Conservation (phyloP, 257 asterid genomes). For the Striga asiatica region DNA sequence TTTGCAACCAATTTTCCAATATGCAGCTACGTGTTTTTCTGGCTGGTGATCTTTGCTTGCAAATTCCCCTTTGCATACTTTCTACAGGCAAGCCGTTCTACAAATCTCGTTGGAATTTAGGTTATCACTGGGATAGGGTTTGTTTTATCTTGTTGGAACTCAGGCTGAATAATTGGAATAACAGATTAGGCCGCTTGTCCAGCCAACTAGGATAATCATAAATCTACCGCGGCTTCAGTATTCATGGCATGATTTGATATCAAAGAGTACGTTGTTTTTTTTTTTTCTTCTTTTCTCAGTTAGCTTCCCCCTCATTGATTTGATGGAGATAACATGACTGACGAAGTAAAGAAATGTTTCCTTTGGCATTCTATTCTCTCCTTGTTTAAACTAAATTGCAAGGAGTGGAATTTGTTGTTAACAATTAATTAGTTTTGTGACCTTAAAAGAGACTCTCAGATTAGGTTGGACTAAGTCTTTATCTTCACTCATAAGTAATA, state of each 20-base stretch:
- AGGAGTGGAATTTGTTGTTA: neutral
- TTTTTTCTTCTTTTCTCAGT: neutral
- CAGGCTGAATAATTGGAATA: constrained; percentile 10
- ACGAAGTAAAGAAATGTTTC: neutral
- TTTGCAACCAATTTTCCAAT: constrained; percentile 5
- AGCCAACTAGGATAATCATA: constrained; percentile 54
- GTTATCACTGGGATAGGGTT: constrained; percentile 1
- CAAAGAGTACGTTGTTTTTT: constrained; percentile 43
- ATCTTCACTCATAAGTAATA: neutral
- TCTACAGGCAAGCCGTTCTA: constrained; percentile 67
- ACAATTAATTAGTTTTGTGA: neutral
- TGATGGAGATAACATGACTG: constrained; percentile 10
- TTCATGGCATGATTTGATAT: constrained; percentile 89
- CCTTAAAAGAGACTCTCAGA: neutral
- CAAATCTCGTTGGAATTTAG: constrained; percentile 10
- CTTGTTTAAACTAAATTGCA: neutral
- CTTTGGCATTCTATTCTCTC: neutral
- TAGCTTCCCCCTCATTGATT: constrained; percentile 9
- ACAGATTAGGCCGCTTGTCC: constrained; percentile 84
- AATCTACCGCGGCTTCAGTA: constrained; percentile 39
- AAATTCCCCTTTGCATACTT: constrained; percentile 91
- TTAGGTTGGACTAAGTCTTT: neutral
- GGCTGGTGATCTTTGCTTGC: constrained; percentile 90
- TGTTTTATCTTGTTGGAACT: constrained; percentile 9
- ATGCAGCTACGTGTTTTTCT: constrained; percentile 81